These are phyloP conservation scores for Tilletiopsis washingtonensis DNA, from an alignment of 1,284 basidiomycete genomes.

Conservation along the genomic window DNA sequence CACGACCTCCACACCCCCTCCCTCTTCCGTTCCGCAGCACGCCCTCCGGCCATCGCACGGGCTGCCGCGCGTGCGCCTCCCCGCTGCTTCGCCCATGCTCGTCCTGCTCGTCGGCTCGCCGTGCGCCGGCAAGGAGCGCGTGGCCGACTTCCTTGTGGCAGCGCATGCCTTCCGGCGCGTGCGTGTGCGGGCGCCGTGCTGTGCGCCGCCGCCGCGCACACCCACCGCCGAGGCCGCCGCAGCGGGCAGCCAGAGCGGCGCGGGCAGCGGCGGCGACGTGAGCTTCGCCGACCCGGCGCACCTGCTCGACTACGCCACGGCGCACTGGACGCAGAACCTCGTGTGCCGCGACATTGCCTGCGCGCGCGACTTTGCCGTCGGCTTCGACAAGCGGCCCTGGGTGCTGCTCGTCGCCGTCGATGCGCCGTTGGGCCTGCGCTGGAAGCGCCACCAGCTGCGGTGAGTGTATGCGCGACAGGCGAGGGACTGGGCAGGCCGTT, in stretches of 20 bases:
- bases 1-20: neutral
- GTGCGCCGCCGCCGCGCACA: neutral
- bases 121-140: slow-evolving; percentile 68
- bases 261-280: slow-evolving; percentile 7
- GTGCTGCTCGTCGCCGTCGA: slow-evolving; percentile 81
- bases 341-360: slow-evolving; percentile 70
- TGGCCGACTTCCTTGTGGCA: slow-evolving; percentile 64
- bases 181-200: neutral
- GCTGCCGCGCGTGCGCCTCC: neutral
- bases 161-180: slow-evolving; percentile 52
- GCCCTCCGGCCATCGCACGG: neutral
- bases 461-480: too few relatives aligned
- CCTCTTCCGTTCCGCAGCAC: neutral
- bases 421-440: slow-evolving; percentile 60
- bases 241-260: slow-evolving; percentile 15
- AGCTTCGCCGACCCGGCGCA: slow-evolving; percentile 47
- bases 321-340: slow-evolving; percentile 69
- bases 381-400: slow-evolving; percentile 79
- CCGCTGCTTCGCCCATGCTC: slow-evolving; percentile 55
- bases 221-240: neutral
- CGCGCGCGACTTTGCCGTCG: slow-evolving; percentile 55
- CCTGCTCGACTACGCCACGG: slow-evolving; percentile 70
- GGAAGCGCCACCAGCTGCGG: slow-evolving; percentile 23
- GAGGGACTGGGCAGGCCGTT: too few relatives aligned
- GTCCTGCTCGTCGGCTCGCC: slow-evolving; percentile 79